Base-by-base conservation (phyloP, 345 rosid genomes). In the Acer campestre region DNA sequence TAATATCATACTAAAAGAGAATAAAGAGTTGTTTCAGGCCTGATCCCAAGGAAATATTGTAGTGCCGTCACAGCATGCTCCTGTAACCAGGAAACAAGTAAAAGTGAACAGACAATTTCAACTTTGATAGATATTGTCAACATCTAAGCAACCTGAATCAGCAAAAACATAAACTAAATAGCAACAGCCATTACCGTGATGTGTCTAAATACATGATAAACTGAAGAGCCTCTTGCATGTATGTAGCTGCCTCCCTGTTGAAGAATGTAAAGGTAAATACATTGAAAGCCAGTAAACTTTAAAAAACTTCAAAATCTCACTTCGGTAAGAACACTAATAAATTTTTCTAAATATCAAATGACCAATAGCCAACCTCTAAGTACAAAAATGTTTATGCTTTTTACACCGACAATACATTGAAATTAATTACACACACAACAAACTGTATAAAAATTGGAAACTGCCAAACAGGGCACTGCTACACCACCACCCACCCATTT, bases 171-270 rank as follows among this genome's bases (percentile, higher is more conserved):
- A 48, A 65, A 3, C 56, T 62, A 18, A 53, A 25, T 25, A 58
- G 44, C 58, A 56, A 67, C 59, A 70, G 77, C 49, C 55, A 53
- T 78, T 90, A 95, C 98, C 80, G 96, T 88, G 70, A 92, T 92
- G 73, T 85, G 90, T 84, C 86, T 90, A 75, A 78, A 95, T 49
- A 89, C 87, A 75, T 92, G 88, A 80, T 92, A 80, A 82, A 88
- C 83, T 29, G 98, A 95, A 80, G 79, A 76, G 38, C 97, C 97
- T 82, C 97, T 88, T 3, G 97, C 86, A 71, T 93, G 97, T 25
- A 93, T 82, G 79, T 93, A 90, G 86, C 89, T 91, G 55, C 98
- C 98, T 78, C 98, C 97, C 98, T 93, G 80, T 48, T 63, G 68
- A 63, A 76, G 22, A 81, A 72, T 1, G 62, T 23, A 80, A 71